Base-by-base conservation (phyloP, 371 early-diverging fungal genomes). In the Rhizopus microsporus region DNA sequence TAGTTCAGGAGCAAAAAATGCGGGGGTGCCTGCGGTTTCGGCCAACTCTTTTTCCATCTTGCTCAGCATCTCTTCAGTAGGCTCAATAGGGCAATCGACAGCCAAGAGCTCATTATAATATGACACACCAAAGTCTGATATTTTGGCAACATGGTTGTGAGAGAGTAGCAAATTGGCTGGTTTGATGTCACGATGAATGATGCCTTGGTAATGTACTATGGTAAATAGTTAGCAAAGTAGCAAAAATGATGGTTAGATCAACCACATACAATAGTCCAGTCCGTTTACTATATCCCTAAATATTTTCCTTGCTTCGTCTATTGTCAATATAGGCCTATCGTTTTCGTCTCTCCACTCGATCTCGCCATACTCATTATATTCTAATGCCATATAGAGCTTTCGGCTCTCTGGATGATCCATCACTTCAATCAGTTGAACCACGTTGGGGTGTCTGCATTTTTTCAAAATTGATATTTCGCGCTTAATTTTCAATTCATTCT, bases 1-100 rank as follows among this genome's bases (percentile, higher is more conserved):
- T 8, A 96, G 77, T 70, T 97, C 97, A 9, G 97, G 98, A 13
- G 97, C 98, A 80, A 97, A 96, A 68, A 97, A 98, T 3, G 99
- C 97, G 3, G 99, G 99, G 23, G 91, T 92, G 0, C 99, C 99
- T 10, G 94, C 97, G 0, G 99, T 97, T 65, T 94, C 94, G 31
- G 93, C 91, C 30, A 98, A 80, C 71, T 96, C 94, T 34, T 83
- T 76, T 59, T 89, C 92, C 30, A 74, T 84, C 15, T 65, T 53
- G 37, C 68, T 67, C 45, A 78, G 56, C 31, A 60, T 45, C 16
- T 69, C 51, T 13, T 58, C 43, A 9, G 46, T 46, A 23, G 46
- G 30, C 15, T 59, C 37, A 13, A 53, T 51, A 47, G 35, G 44
- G 44, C 52, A 60, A 30, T 67, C 70, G 3, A 63, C 70, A 10